Base-by-base conservation (phyloP, 2,329 filamentous ascomycete genomes). In the Alternaria sp. region DNA sequence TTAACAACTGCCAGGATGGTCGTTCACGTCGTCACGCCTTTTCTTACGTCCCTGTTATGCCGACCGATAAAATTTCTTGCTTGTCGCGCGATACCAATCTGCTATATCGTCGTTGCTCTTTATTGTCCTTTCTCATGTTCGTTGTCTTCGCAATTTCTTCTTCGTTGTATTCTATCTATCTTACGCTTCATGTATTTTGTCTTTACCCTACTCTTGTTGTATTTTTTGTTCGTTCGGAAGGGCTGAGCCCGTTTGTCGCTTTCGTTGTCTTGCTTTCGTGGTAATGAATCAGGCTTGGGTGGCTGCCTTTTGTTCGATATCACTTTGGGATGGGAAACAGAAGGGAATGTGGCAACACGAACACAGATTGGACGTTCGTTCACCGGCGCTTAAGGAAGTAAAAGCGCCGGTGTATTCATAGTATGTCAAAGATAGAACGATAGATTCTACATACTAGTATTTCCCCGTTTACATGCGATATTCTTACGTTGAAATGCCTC, bases 31-130 rank as follows among this genome's bases (percentile, higher is more conserved):
- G 44, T 49, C 28, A 56, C 48, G 51, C 20, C 53, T 51, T 43
- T 57, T 32, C 46, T 51, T 57, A 45, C 25, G 30, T 56, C 32
- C 22, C 28, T 45, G 53, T 50, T 12, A 51, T 45, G 51, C 38
- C 40, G 51, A 54, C 51, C 51, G 51, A 54, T 45, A 34, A 28
- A 58, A 30, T 38, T 34, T 30, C 38, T 45, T 32, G 53, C 46
- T 57, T 57, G 20, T 49, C 32, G 53, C 53, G 57, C 46, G 38
- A 57, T 60, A 60, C 57, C 57, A 60, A 46, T 52, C 40, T 51
- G 46, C 32, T 49, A 27, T 45, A 36, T 14, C 10, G 30, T 54
- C 18, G 3, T 53, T n/a, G 46, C 5, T 36, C 3, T 16, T 9
- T n/a, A 8, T 40, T 40, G 16, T 38, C 16, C 34, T 9, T 20